Evolutionary conservation across 1,139 yeast genomes (phyloP), one percentile per base, ranked within the genome.

Genomic region (Pichia sp.): DNA sequence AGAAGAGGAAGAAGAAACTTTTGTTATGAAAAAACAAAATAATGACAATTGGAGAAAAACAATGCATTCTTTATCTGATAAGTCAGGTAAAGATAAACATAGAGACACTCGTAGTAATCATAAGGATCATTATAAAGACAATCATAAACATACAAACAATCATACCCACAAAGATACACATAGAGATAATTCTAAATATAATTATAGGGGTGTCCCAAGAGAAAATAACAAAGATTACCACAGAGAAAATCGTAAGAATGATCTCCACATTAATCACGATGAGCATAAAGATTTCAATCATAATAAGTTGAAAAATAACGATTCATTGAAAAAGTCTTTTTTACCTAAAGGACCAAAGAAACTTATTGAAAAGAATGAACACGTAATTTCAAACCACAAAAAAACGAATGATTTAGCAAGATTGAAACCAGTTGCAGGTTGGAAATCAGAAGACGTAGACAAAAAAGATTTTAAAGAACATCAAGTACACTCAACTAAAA

Each of bases 361-460:
- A 11, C 4, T 13, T 6, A 44, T 18, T 32, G 42, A 36, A 24
- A 44, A 22, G 37, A 25, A 9, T 9, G 5, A 25, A 23, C 11
- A 13, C 26, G 9, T 30, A 3, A 13, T 22, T 27, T 8, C 25
- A 8, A 23, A 20, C 8, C n/a, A 25, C n/a, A 7, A 38, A 30
- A 27, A 13, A 20, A 11, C 22, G 11, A n/a, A 37, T 18, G 32
- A 43, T 2, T 32, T 48, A n/a, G 48, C 48, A 6, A 24, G 51
- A 29, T 35, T 53, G 30, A 46, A 48, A 45, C 54, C 55, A 15
- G 45, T 48, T 20, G 40, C 39, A 13, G 50, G 46, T 22, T 47
- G 52, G 44, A 40, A 44, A 30, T 48, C 46, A 15, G 54, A 38
- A 16, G 48, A 48, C 23, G 44, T 38, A 20, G 49, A 47, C 5